phyloP scores from a whole-genome alignment of 768 basidiomycete species.

The Pleurotus sapidus region DNA sequence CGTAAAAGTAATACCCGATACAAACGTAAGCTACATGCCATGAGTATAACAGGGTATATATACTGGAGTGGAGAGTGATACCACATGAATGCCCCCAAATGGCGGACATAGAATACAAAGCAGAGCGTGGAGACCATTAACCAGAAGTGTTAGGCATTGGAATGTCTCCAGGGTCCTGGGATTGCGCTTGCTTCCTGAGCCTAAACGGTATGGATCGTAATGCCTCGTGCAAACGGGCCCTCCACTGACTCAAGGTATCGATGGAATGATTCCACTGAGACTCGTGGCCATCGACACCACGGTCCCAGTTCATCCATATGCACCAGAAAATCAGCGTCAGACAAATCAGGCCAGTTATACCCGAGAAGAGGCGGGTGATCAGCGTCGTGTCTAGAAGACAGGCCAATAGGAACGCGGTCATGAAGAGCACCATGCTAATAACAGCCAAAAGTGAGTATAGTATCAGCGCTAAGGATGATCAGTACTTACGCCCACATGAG shows the following conservation, averaged over 20 bases:
- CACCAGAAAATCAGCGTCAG: slow-evolving; percentile 25
- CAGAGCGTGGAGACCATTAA: no score
- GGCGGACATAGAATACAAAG: no score
- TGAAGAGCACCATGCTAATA: slow-evolving; percentile 31
- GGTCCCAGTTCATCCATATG: slow-evolving; percentile 18
- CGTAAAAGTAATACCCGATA: no score
- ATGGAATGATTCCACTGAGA: slow-evolving; percentile 1
- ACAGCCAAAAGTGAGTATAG: not conserved
- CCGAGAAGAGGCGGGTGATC: slow-evolving; percentile 23
- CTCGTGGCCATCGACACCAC: not conserved
- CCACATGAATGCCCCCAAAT: no score
- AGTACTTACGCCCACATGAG: slow-evolving; percentile 35
- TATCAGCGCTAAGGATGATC: not conserved
- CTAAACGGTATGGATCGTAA: no score
- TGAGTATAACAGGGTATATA: no score
- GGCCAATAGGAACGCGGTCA: slow-evolving; percentile 23
- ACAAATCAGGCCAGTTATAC: slow-evolving; percentile 18
- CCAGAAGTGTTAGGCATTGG: not conserved
- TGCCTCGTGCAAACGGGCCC: no score
- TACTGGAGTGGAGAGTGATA: no score
- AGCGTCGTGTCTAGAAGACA: slow-evolving; percentile 24
- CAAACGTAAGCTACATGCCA: no score
- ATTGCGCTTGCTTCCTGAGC: no score
- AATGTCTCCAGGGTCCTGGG: not conserved
- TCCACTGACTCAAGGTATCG: not conserved